phyloP scores from a whole-genome alignment of 1,139 yeast genomes.

The Scheffersomyces titani region DNA sequence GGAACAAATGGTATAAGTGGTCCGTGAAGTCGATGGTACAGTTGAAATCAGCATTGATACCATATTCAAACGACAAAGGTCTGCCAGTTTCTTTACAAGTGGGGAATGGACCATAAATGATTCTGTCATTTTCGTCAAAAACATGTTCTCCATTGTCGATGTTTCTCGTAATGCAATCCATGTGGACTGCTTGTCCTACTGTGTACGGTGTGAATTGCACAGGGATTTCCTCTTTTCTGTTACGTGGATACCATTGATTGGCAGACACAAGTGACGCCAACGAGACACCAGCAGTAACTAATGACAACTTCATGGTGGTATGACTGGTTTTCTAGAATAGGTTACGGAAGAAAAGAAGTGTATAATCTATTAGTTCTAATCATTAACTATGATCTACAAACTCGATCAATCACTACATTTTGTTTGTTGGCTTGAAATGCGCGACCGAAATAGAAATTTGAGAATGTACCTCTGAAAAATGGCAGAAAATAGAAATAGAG shows the following conservation, averaged over 20 bases:
- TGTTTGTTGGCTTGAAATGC: neutral
- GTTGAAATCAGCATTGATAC: conserved; percentile 51
- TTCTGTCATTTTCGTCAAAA: conserved; percentile 59
- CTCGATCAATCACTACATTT: neutral
- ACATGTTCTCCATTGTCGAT: conserved; percentile 78
- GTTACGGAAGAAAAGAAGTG: neutral
- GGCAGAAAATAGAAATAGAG: no score
- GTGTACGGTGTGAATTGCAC: conserved; percentile 35
- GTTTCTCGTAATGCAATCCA: conserved; percentile 66
- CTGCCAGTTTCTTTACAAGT: conserved; percentile 63
- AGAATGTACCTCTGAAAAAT: neutral
- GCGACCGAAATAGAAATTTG: neutral
- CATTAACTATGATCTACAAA: neutral
- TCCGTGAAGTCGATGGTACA: conserved; percentile 70
- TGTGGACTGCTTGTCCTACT: conserved; percentile 46
- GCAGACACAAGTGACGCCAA: conserved; percentile 8
- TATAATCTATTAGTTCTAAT: neutral
- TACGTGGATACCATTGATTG: conserved; percentile 37
- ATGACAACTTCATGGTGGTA: conserved; percentile 8
- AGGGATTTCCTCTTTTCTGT: conserved; percentile 42
- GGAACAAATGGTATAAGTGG: conserved; percentile 70
- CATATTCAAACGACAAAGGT: conserved; percentile 57
- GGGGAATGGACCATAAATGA: conserved; percentile 61
- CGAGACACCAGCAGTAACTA: conserved; percentile 3
- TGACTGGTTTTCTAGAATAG: neutral